These are phyloP conservation scores for Metschnikowia cubensis DNA, from an alignment of 805 yeast genomes.

Conservation along the genomic window DNA sequence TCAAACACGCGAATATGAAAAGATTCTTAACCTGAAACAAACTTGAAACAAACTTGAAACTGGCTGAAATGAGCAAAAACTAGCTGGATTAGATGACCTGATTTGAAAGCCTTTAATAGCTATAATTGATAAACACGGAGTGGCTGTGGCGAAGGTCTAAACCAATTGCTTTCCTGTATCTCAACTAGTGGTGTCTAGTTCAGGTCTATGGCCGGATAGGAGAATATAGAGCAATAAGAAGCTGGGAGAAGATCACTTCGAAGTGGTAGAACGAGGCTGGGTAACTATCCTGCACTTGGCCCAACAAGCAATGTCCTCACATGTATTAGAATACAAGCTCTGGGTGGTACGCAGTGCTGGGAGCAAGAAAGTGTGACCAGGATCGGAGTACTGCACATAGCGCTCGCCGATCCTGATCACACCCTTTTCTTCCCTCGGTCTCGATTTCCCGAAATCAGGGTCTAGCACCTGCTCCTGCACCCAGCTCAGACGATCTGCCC, in stretches of 20 bases:
- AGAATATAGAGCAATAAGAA: neutral
- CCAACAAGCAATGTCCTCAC: neutral
- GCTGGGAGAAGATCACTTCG: neutral
- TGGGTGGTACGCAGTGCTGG: neutral
- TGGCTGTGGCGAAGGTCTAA: no score
- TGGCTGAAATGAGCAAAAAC: neutral
- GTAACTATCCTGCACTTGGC: neutral
- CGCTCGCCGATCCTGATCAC: conserved; percentile 4
- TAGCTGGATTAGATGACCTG: neutral
- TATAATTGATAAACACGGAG: no score
- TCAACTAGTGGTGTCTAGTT: no score
- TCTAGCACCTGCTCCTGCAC: no score
- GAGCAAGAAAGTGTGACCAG: conserved; percentile 1
- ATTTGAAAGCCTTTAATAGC: no score
- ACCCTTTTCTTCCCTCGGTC: no score
- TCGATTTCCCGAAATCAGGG: no score
- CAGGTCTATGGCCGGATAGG: neutral
- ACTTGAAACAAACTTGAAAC: neutral
- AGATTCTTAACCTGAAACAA: neutral
- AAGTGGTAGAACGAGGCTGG: neutral
- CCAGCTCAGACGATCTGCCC: no score
- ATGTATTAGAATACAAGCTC: neutral
- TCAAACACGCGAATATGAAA: neutral
- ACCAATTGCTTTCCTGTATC: no score
- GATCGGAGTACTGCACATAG: neutral